phyloP scores from a whole-genome alignment of 352 stramenopile species.

The Phytophthora hybrid region DNA sequence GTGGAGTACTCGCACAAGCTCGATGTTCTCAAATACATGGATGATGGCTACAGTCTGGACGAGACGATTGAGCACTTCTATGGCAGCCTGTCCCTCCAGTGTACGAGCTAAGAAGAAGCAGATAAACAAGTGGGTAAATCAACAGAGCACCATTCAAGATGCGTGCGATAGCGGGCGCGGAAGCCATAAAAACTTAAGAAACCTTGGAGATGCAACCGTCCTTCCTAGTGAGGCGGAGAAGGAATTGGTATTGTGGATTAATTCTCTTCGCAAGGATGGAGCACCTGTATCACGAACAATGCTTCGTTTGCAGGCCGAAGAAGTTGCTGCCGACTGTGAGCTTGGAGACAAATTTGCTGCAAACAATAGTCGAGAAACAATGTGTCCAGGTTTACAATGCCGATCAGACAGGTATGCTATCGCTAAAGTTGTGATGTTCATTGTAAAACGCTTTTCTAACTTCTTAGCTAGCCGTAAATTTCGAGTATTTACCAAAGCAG shows the following conservation, averaged over 20 bases:
- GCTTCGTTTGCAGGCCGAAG: no score
- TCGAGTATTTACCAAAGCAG: no score
- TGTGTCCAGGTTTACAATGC: no score
- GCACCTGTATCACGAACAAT: no score
- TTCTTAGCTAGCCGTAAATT: no score
- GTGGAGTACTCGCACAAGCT: constrained; percentile 7
- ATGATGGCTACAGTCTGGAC: background rate
- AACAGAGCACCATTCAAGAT: background rate
- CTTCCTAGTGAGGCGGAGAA: background rate
- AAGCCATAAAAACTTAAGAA: background rate
- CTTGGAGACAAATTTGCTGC: no score
- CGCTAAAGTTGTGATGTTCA: no score
- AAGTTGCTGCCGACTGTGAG: no score
- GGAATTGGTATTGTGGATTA: background rate
- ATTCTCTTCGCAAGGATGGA: constrained; percentile 3
- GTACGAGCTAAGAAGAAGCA: background rate
- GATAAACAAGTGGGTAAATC: background rate
- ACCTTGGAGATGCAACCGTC: background rate
- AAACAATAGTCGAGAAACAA: no score
- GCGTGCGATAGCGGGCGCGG: background rate
- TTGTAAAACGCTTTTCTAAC: no score
- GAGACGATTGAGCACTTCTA: constrained; percentile 5
- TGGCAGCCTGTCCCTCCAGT: background rate
- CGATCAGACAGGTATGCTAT: no score
- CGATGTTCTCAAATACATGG: constrained; percentile 1